phyloP scores from a whole-genome alignment of 2,329 filamentous ascomycete genomes.

The Pseudogymnoascus verrucosus region DNA sequence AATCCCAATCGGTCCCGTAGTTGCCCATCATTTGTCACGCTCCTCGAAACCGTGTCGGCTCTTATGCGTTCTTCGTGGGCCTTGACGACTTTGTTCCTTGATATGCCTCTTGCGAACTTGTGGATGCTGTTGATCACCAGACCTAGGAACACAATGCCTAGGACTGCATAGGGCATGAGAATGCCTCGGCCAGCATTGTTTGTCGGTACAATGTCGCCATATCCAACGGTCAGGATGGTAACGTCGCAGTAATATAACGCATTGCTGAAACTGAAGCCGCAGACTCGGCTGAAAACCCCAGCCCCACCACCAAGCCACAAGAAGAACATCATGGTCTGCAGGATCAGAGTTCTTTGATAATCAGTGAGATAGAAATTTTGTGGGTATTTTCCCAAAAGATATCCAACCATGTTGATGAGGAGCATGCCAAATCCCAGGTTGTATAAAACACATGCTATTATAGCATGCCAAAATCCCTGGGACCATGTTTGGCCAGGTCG shows the following conservation, averaged over 20 bases:
- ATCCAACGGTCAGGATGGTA: constrained; percentile 53
- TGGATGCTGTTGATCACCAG: constrained; percentile 59
- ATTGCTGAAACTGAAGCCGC: constrained; percentile 52
- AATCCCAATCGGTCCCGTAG: constrained; percentile 33
- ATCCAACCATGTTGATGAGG: constrained; percentile 63
- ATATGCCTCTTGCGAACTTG: constrained; percentile 51
- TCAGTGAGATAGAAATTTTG: constrained; percentile 59
- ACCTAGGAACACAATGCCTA: constrained; percentile 62
- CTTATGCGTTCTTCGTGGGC: constrained; percentile 49
- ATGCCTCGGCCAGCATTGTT: constrained; percentile 48
- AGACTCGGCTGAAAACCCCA: constrained; percentile 49
- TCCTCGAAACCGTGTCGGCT: constrained; percentile 43
- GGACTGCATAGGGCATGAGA: constrained; percentile 58
- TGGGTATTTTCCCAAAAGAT: constrained; percentile 60
- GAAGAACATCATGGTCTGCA: constrained; percentile 65
- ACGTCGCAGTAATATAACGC: constrained; percentile 55
- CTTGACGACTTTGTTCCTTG: constrained; percentile 53
- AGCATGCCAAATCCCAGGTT: constrained; percentile 53
- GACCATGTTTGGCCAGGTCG: constrained; percentile 47
- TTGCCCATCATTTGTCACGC: constrained; percentile 44
- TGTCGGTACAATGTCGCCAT: constrained; percentile 51
- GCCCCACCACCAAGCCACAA: constrained; percentile 60
- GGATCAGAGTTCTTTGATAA: constrained; percentile 59
- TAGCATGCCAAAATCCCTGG: constrained; percentile 62
- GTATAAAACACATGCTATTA: constrained; percentile 57